Evolutionary conservation across 371 early-diverging fungal species (phyloP).

Genomic region (Vairimorpha ceranae): DNA sequence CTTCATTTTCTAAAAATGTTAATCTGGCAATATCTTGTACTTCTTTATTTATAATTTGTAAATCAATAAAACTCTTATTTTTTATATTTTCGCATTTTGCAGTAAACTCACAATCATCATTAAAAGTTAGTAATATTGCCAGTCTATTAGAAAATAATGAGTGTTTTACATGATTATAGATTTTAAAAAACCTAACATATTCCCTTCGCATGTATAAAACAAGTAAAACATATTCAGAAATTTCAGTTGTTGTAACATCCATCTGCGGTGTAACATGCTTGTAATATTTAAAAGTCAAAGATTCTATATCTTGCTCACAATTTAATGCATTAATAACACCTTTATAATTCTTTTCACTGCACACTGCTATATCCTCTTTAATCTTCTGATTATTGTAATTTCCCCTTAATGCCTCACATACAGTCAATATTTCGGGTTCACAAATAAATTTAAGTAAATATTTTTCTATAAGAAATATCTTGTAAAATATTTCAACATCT

Average conservation of each 20-base stretch:
- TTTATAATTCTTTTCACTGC: neutral
- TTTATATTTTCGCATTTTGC: neutral
- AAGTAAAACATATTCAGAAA: constrained; percentile 20
- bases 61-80: neutral
- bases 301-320: constrained; percentile 60
- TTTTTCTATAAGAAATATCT: constrained; percentile 9
- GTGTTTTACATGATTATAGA: constrained; percentile 15
- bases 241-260: neutral
- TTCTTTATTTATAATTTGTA: neutral
- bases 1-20: constrained; percentile 3
- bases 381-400: neutral
- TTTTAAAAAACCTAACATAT: constrained; percentile 44
- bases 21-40: neutral
- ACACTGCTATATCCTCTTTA: neutral
- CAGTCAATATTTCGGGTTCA: constrained; percentile 12
- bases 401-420: neutral
- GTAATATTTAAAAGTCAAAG: constrained; percentile 44
- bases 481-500: neutral
- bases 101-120: constrained; percentile 3
- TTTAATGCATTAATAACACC: constrained; percentile 21
- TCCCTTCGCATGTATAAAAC: constrained; percentile 45
- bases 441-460: constrained; percentile 8
- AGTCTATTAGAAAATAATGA: constrained; percentile 23
- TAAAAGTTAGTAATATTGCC: constrained; percentile 28
- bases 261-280: neutral